Evolutionary conservation across 176 grass and related monocot genomes (phyloP).

Genomic region (Triticum dicoccoides): DNA sequence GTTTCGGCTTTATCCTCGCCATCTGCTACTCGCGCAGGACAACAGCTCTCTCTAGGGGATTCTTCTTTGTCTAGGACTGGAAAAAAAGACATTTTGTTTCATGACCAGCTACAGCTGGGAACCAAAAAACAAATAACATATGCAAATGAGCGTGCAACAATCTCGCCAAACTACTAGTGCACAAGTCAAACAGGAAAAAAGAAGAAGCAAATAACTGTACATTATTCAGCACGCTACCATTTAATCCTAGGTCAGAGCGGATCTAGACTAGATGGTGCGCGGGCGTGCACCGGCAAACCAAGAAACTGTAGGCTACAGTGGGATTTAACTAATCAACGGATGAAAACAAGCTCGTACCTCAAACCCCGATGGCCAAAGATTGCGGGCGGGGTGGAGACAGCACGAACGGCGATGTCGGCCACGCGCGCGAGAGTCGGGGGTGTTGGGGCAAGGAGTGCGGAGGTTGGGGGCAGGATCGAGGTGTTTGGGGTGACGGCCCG

Average conservation of each 20-base stretch:
- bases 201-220: neutral
- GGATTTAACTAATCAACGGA: neutral
- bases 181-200: neutral
- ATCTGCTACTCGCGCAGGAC: conserved; percentile 21
- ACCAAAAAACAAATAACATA: neutral
- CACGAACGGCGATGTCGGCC: neutral
- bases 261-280: neutral
- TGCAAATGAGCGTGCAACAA: neutral
- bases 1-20: conserved; percentile 78
- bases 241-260: neutral
- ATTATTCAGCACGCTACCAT: neutral
- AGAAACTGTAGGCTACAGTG: neutral
- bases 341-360: conserved; percentile 16
- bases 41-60: neutral
- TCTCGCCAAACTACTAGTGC: neutral
- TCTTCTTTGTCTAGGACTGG: neutral
- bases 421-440: neutral
- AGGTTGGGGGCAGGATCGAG: neutral
- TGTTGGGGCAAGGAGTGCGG: neutral
- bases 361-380: neutral
- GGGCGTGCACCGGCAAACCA: neutral
- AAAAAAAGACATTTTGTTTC: neutral
- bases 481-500: neutral
- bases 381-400: neutral
- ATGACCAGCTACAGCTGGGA: neutral